phyloP scores from a whole-genome alignment of 805 yeast genomes.

The Wickerhamia fluorescens region DNA sequence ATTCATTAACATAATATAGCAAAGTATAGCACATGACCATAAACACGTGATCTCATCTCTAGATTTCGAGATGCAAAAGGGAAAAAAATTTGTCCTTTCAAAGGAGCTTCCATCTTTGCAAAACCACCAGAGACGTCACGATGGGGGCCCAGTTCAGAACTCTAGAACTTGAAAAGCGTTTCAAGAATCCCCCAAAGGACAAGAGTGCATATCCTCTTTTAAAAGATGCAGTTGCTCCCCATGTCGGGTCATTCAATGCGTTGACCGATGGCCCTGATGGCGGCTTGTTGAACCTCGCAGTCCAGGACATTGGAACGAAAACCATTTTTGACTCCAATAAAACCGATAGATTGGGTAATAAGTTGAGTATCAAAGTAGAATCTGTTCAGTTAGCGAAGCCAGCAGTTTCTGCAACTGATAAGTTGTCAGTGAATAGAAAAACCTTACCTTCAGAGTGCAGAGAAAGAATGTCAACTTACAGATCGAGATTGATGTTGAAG shows the following conservation, averaged over 20 bases:
- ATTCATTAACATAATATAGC: too few species aligned
- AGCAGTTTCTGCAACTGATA: constrained; percentile 61
- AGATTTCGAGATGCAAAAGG: constrained; percentile 2
- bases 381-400: constrained; percentile 86
- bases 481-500: constrained; percentile 70
- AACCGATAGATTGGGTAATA: constrained; percentile 71
- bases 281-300: constrained; percentile 79
- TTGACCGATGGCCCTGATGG: constrained; percentile 83
- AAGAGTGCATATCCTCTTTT: constrained; percentile 75
- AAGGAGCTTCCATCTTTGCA: constrained; percentile 1
- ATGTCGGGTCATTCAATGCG: constrained; percentile 93
- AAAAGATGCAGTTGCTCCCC: constrained; percentile 88
- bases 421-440: constrained; percentile 67
- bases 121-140: constrained; percentile 2
- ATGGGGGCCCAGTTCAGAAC: constrained; percentile 66
- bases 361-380: constrained; percentile 76
- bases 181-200: constrained; percentile 84
- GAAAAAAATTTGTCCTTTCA: constrained; percentile 3
- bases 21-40: too few species aligned
- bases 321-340: constrained; percentile 79
- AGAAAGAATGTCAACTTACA: constrained; percentile 80
- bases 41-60: constrained; percentile 5
- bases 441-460: constrained; percentile 78
- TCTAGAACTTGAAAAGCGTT: constrained; percentile 79
- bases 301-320: constrained; percentile 80